Evolutionary conservation across 306 rosid species (phyloP).

Genomic region (Prunus mongolica): DNA sequence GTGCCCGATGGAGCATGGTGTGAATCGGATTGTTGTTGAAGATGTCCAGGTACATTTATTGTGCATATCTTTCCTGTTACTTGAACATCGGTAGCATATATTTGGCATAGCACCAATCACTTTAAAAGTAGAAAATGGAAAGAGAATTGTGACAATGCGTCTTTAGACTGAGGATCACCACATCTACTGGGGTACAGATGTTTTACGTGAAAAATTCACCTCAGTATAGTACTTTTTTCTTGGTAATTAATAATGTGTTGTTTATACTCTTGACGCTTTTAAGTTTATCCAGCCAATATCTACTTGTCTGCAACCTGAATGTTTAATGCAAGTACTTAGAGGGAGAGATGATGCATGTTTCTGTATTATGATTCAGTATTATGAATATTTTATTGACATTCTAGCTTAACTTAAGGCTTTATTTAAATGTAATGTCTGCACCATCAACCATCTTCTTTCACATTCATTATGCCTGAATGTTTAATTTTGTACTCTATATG

Average conservation of each 20-base stretch:
- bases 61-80: slow-evolving; percentile 11
- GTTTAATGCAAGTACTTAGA: neutral
- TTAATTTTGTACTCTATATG: neutral
- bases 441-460: neutral
- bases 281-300: neutral
- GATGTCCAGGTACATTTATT: slow-evolving; percentile 82
- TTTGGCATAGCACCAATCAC: slow-evolving; percentile 7
- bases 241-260: neutral
- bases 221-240: neutral
- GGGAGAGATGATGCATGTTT: neutral
- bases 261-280: neutral
- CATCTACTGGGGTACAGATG: neutral
- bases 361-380: neutral
- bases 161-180: neutral
- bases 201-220: neutral
- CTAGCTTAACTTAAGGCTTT: neutral
- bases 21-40: slow-evolving; percentile 93
- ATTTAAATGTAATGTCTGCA: neutral
- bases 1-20: slow-evolving; percentile 99
- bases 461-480: neutral
- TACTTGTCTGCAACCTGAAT: neutral
- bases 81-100: neutral
- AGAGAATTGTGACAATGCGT: neutral
- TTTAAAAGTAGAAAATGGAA: neutral
- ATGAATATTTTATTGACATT: neutral